Evolutionary conservation across 2,329 filamentous ascomycete genomes (phyloP).

Genomic region (Aspergillus texensis): DNA sequence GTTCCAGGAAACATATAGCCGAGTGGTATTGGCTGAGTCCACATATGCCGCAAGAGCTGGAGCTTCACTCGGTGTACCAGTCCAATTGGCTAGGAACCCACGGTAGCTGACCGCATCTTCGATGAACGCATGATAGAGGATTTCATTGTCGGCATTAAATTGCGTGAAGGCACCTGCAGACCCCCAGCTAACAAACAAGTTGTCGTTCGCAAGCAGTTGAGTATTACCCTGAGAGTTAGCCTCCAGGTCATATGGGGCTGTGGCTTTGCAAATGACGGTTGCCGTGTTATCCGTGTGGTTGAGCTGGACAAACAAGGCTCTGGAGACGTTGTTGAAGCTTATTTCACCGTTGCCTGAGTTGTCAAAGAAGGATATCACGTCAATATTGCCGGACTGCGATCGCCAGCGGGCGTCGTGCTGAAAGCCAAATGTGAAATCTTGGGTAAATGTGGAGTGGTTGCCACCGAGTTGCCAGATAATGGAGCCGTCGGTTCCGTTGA

Average conservation of each 20-base stretch:
- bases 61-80: conserved; percentile 32
- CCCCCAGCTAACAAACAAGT: conserved; percentile 35
- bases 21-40: conserved; percentile 30
- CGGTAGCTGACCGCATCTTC: conserved; percentile 41
- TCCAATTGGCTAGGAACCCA: conserved; percentile 42
- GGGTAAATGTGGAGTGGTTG: conserved; percentile 12
- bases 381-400: conserved; percentile 2
- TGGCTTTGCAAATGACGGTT: conserved; percentile 7
- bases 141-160: conserved; percentile 27
- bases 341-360: conserved; percentile 38
- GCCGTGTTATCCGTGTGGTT: conserved; percentile 11
- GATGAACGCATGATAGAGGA: conserved; percentile 39
- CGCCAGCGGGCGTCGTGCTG: conserved; percentile 22
- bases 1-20: conserved; percentile 57
- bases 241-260: conserved; percentile 24
- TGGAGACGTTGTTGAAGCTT: conserved; percentile 23
- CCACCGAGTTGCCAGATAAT: conserved; percentile 33
- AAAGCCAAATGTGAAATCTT: conserved; percentile 44
- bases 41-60: conserved; percentile 37
- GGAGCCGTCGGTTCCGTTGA: conserved; percentile 28
- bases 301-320: conserved; percentile 23
- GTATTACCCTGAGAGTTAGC: conserved; percentile 29
- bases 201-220: conserved; percentile 30
- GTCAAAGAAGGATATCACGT: conserved; percentile 25
- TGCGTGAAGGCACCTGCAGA: conserved; percentile 25